Evolutionary conservation across 306 rosid genomes (phyloP).

Genomic region (Erythrophleum fordii): DNA sequence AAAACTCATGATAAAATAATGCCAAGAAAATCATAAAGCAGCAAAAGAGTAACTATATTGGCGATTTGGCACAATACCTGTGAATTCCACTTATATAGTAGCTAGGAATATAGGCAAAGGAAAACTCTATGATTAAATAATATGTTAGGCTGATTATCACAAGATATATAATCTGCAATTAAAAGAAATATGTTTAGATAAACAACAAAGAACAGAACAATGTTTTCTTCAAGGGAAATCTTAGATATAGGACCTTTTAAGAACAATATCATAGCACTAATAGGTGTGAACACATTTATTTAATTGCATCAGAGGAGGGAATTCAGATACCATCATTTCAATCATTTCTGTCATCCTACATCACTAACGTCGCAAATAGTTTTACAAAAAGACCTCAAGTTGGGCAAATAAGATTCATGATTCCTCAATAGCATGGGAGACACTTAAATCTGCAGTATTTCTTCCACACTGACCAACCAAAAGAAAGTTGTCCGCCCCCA

Average conservation of each 20-base stretch:
- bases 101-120: constrained; percentile 82
- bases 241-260: background rate
- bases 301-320: background rate
- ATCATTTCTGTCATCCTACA: background rate
- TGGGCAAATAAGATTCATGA: background rate
- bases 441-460: background rate
- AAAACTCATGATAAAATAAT: constrained; percentile 39
- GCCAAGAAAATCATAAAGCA: constrained; percentile 25
- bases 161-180: constrained; percentile 68
- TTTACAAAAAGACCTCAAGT: background rate
- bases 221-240: background rate
- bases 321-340: background rate
- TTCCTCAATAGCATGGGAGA: background rate
- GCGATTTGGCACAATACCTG: constrained; percentile 52
- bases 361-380: background rate
- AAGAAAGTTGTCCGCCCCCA: no score
- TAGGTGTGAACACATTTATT: background rate
- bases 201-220: constrained; percentile 3
- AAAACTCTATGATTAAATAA: constrained; percentile 61
- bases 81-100: constrained; percentile 80
- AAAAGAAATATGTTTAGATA: constrained; percentile 26
- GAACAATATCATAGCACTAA: background rate
- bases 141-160: constrained; percentile 66
- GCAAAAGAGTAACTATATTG: constrained; percentile 1
- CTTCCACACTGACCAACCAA: background rate